Base-by-base conservation (phyloP, 2,329 filamentous ascomycete species). In the Fusarium buxicola region DNA sequence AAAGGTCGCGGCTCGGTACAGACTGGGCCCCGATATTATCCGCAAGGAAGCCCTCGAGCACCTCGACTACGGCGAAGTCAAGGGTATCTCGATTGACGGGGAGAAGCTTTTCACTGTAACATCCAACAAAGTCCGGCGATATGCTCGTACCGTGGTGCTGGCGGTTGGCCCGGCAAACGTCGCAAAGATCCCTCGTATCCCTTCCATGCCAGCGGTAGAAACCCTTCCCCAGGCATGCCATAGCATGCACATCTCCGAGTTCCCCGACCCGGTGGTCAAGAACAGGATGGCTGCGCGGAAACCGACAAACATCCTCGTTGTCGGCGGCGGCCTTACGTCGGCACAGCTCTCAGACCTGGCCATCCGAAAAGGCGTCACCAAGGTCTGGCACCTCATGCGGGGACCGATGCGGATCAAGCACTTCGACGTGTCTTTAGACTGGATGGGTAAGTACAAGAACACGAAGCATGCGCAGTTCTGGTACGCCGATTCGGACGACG, bases 381-480 rank as follows among this genome's bases (percentile, higher is more conserved):
- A 87, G 60, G 87, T 94, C 0, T 91, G 84, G 80, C 84, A 91
- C 47, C 71, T 94, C 24, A 88, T 93, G 84, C 83, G 92, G 1
- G 81, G 84, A 0, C 76, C 79, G 0, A 68, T 83, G 11, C 78
- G 80, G 66, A 82, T 92, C 45, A 94, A 94, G 75, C 88, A 89
- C 57, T 94, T 94, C 64, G 92, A 94, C 67, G 83, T 94, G 21
- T 86, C 88, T 54, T 81, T 94, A 2, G 83, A 85, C 43, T 95
- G 92, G 92, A 90, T 94, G 74, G 90, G 89, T 9, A 94, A 94
- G 72, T 94, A 91, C 74, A 87, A 89, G 53, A 94, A 94, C 72
- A 84, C 87, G 50, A 87, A 91, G 65, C 90, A 94, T 72, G 88
- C 91, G 1, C 82, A 83, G 1, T 95, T 94, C 74, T 94, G 90